A percentile compares a stretch with the other conserved stretches of the same genome.
These are phyloP conservation scores for Penicillium bovifimosum DNA, from an alignment of 495 filamentous ascomycete species.

Conservation along the genomic window DNA sequence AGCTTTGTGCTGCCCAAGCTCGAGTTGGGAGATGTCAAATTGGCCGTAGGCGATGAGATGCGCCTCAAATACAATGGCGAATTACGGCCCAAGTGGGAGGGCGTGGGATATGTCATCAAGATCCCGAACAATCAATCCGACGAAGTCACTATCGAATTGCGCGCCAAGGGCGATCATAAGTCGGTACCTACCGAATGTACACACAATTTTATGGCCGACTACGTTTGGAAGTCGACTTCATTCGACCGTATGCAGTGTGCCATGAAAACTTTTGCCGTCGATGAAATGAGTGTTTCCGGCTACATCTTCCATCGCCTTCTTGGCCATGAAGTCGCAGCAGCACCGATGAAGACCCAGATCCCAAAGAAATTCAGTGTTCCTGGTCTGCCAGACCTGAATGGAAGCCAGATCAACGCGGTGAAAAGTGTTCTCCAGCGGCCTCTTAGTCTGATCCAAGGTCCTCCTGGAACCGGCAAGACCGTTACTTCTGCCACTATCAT, in stretches of 20 bases:
- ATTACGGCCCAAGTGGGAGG: slow-evolving; percentile 91
- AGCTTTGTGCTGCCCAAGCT: slow-evolving; percentile 96
- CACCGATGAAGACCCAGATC: slow-evolving; percentile 93
- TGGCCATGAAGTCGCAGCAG: slow-evolving; percentile 91
- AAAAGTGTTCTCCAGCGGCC: slow-evolving; percentile 93
- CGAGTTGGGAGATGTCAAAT: slow-evolving; percentile 94
- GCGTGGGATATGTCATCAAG: slow-evolving; percentile 98
- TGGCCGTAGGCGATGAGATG: slow-evolving; percentile 99
- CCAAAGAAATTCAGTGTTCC: slow-evolving; percentile 96
- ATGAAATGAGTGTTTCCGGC: slow-evolving; percentile 96
- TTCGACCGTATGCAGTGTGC: slow-evolving; percentile 99
- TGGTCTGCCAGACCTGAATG: slow-evolving; percentile 91
- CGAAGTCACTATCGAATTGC: slow-evolving; percentile 92
- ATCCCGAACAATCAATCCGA: slow-evolving; percentile 99
- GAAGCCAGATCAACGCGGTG: slow-evolving; percentile 93
- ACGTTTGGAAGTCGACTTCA: slow-evolving; percentile 99
- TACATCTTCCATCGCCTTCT: slow-evolving; percentile 98
- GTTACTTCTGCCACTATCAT: slow-evolving; percentile 99
- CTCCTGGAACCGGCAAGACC: slow-evolving; percentile 96
- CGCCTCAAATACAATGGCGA: slow-evolving; percentile 93
- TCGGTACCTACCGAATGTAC: slow-evolving; percentile 96
- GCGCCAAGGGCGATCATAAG: slow-evolving; percentile 86
- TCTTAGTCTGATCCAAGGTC: slow-evolving; percentile 92
- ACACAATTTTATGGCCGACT: slow-evolving; percentile 96
- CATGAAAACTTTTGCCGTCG: slow-evolving; percentile 98